Evolutionary conservation across 2,329 filamentous ascomycete species (phyloP).

Genomic region (Gaeumannomyces sp.): DNA sequence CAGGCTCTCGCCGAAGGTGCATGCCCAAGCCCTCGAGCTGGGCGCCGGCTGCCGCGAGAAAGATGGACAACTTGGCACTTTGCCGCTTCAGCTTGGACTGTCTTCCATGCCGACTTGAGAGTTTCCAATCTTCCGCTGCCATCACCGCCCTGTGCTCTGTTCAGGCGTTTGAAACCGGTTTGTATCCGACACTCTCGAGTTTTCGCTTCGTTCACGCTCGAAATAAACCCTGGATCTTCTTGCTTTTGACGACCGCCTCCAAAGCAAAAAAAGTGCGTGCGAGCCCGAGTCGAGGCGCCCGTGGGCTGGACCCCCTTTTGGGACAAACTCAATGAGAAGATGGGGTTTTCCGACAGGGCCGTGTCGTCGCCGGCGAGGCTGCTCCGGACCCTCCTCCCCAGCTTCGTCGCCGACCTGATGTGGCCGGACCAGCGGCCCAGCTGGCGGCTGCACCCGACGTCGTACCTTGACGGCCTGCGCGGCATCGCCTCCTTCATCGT

Average conservation of each 20-base stretch:
- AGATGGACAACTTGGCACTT: not conserved
- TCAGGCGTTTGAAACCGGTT: not conserved
- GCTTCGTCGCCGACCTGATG: slow-evolving; percentile 26
- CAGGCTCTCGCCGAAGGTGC: not conserved
- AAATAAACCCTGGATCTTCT: not conserved
- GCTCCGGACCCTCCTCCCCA: slow-evolving; percentile 22
- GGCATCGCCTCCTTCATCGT: slow-evolving; percentile 42
- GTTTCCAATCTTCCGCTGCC: not conserved
- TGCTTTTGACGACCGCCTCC: not conserved
- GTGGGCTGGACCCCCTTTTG: too few species aligned
- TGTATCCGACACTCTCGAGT: not conserved
- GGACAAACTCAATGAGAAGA: not conserved
- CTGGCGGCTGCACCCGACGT: slow-evolving; percentile 31
- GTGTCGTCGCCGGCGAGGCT: not conserved
- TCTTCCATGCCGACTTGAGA: not conserved
- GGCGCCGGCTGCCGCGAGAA: too few species aligned
- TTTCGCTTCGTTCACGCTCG: not conserved
- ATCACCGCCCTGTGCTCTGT: not conserved
- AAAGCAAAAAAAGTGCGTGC: not conserved
- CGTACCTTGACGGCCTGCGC: slow-evolving; percentile 44
- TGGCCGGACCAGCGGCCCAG: slow-evolving; percentile 24
- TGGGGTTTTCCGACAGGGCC: not conserved
- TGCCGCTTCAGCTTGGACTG: not conserved
- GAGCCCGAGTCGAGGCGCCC: not conserved
- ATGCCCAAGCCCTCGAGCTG: too few species aligned